Evolutionary conservation across 2,329 filamentous ascomycete species (phyloP), one percentile per base, ranked within the genome.

Genomic region (Penicillium nordicum): DNA sequence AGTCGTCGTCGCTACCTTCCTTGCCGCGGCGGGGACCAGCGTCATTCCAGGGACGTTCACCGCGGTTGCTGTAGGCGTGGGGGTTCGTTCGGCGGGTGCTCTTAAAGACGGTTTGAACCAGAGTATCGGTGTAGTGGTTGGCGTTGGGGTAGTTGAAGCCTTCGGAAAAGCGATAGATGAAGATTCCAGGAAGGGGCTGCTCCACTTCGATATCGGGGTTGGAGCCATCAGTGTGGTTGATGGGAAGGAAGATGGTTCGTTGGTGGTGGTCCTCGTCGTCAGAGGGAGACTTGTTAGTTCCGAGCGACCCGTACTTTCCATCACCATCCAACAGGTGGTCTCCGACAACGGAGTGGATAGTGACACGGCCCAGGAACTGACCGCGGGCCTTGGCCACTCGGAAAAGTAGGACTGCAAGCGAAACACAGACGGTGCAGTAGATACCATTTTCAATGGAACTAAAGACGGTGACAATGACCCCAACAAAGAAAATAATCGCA

Each of bases 71-170:
- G 66, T 86, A 96, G 1, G 81, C 78, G 55, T 88, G 78, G 0
- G 85, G 79, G 61, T 89, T 90, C 1, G 90, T 96, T 32, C 90
- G 87, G 37, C 88, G 86, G 2, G 92, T 96, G 58, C 87, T 77
- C 42, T 80, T 73, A 63, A 88, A 88, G 45, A 96, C 84, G 63
- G 86, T 84, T 2, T 81, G 76, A 2, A 85, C 84, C 49, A 96
- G 80, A 67, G 90, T 84, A 68, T 97, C 92, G 55, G 96, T 84
- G 62, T 95, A 92, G 71, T 90, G 87, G 67, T 90, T 90, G 21
- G 92, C 92, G 66, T 96, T 99, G 58, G 93, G 91, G 68, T 97
- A 99, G 76, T 94, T 96, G 81, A 96, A 96, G 42, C 92, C 90
- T 76, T 97, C 93, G 0, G 89, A 86, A 74, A 96, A 97, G 43